Conservation (phyloP, 768 basidiomycete genomes). For the Mycena maculata region DNA sequence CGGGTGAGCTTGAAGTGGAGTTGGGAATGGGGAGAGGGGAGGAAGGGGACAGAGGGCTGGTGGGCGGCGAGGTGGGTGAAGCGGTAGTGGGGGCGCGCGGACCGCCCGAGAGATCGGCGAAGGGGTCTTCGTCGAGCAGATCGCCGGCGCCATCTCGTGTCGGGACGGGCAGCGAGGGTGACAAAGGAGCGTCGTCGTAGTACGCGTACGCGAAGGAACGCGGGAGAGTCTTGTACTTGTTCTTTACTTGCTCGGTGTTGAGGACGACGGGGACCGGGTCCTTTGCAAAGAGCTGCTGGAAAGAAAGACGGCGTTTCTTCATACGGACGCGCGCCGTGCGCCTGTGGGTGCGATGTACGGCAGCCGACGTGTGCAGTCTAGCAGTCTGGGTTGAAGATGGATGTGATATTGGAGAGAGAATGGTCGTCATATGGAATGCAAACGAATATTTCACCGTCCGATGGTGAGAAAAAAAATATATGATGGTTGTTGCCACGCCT, state of each 20-base stretch:
- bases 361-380: background rate
- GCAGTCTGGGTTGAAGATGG: no score
- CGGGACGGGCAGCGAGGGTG: conserved; percentile 11
- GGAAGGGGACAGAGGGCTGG: conserved; percentile 31
- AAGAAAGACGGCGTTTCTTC: conserved; percentile 32
- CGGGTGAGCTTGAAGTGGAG: conserved; percentile 11
- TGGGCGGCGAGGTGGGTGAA: conserved; percentile 14
- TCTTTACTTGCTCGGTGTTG: conserved; percentile 13
- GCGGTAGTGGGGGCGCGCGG: background rate
- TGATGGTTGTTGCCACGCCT: no score
- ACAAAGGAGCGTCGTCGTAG: conserved; percentile 17
- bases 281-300: conserved; percentile 26
- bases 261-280: background rate
- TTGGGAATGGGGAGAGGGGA: background rate
- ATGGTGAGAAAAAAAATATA: no score
- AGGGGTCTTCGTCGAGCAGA: conserved; percentile 79
- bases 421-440: no score
- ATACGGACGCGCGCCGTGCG: background rate
- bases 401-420: no score
- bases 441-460: no score
- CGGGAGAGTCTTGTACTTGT: conserved; percentile 41
- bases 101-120: conserved; percentile 64
- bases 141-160: conserved; percentile 18
- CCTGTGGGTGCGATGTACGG: background rate
- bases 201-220: conserved; percentile 35